Conservation (phyloP, 768 basidiomycete genomes). For the Suillus lakei region DNA sequence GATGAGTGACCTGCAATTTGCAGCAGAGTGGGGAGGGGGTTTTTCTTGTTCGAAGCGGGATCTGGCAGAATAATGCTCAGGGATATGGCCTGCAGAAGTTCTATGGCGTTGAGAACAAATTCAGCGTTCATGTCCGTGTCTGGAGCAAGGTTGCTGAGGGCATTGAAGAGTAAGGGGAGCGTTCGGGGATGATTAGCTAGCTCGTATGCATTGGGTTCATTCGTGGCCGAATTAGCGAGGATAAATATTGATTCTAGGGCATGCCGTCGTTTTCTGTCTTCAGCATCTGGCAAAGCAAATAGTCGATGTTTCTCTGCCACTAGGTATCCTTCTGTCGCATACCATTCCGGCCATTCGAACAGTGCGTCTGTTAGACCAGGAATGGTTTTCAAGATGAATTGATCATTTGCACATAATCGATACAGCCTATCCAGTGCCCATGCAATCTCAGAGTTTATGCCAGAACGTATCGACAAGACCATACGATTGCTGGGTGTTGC, state of each 20-base stretch:
- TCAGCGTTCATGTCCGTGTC: constrained; percentile 72
- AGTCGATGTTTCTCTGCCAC: constrained; percentile 47
- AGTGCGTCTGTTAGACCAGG: constrained; percentile 84
- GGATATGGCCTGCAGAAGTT: constrained; percentile 70
- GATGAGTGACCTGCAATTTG: constrained; percentile 58
- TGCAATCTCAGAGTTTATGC: constrained; percentile 78
- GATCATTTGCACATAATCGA: constrained; percentile 78
- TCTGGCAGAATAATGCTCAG: constrained; percentile 43
- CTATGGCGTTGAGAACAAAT: constrained; percentile 71
- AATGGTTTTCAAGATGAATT: constrained; percentile 71
- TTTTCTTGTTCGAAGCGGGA: constrained; percentile 42
- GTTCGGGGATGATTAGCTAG: constrained; percentile 64
- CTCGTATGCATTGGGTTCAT: constrained; percentile 67
- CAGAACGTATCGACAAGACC: constrained; percentile 87
- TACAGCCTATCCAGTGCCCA: constrained; percentile 91
- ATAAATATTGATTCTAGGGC: constrained; percentile 88
- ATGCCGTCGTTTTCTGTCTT: constrained; percentile 63
- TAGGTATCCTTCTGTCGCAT: constrained; percentile 64
- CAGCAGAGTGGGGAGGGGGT: constrained; percentile 62
- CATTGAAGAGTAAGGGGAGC: constrained; percentile 65
- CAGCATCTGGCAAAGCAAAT: constrained; percentile 59
- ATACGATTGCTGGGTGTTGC: constrained; percentile 81
- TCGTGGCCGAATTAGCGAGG: constrained; percentile 82
- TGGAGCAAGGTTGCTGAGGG: constrained; percentile 64
- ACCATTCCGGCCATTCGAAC: constrained; percentile 90